Percentiles rank a stretch among this genome's conserved stretches.
Conservation (phyloP, 2,329 filamentous ascomycete genomes). For the Ilyonectria sp. region DNA sequence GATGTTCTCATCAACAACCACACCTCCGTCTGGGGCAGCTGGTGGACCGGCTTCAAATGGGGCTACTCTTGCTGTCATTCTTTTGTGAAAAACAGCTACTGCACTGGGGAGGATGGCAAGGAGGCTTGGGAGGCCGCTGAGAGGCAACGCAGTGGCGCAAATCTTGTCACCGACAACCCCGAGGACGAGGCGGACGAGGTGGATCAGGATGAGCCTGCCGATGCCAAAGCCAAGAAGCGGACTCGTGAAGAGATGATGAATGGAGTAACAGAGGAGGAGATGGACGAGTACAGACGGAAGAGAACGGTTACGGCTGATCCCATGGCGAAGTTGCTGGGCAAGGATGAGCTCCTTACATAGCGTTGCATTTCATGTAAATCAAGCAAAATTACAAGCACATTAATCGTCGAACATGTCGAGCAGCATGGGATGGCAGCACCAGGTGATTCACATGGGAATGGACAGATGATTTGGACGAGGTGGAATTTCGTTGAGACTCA, state of each 20-base stretch:
- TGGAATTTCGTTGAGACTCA: conserved; percentile 44
- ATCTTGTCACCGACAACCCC: conserved; percentile 53
- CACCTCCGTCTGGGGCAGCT: conserved; percentile 93
- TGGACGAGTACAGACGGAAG: conserved; percentile 88
- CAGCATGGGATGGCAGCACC: not conserved
- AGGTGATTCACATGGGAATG: conserved; percentile 33
- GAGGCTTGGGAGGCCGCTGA: conserved; percentile 85
- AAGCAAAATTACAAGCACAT: not conserved
- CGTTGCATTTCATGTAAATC: conserved; percentile 6
- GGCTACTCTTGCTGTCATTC: conserved; percentile 97
- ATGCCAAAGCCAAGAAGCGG: conserved; percentile 72
- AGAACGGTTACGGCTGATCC: conserved; percentile 83
- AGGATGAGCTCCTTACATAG: conserved; percentile 68
- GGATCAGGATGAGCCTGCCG: conserved; percentile 52
- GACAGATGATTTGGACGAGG: conserved; percentile 26
- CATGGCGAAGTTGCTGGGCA: conserved; percentile 86
- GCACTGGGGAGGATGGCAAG: conserved; percentile 92
- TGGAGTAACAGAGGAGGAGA: conserved; percentile 84
- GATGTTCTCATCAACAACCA: conserved; percentile 93
- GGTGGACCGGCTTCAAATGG: conserved; percentile 97
- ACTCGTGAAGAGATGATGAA: conserved; percentile 84
- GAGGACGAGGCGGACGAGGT: conserved; percentile 49
- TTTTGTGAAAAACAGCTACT: conserved; percentile 95
- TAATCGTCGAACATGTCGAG: no score
- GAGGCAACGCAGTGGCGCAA: conserved; percentile 65